phyloP scores from a whole-genome alignment of 1,284 basidiomycete genomes.

The Cryptococcus floricola region DNA sequence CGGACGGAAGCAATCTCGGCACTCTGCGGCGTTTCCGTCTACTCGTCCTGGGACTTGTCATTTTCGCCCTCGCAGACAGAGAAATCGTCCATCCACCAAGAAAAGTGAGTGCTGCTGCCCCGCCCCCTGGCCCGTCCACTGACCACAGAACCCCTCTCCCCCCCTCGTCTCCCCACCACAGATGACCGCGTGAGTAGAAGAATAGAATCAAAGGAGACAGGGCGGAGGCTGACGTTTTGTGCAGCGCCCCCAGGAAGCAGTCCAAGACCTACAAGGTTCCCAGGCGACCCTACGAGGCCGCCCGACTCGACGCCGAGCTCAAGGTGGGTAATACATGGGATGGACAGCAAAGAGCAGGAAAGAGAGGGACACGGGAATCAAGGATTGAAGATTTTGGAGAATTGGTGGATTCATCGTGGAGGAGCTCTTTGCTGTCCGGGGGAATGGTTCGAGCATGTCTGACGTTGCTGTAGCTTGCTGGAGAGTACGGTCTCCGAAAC shows the following conservation, averaged over 20 bases:
- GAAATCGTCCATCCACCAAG: conserved; percentile 15
- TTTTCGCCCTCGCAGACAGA: not conserved
- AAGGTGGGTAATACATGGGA: conserved; percentile 60
- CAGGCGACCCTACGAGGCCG: conserved; percentile 93
- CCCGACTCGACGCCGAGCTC: conserved; percentile 98
- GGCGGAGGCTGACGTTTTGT: conserved; percentile 1
- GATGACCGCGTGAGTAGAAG: not conserved
- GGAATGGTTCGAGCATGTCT: not conserved
- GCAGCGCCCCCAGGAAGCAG: conserved; percentile 46
- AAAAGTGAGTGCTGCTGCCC: conserved; percentile 11
- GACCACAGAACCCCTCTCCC: not conserved
- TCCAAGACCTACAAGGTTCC: conserved; percentile 90
- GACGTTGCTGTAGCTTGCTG: conserved; percentile 69
- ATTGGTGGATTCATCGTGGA: not conserved
- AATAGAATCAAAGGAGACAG: not conserved
- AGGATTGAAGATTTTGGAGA: not conserved
- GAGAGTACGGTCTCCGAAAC: conserved; percentile 99
- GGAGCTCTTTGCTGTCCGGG: not conserved
- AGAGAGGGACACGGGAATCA: not conserved
- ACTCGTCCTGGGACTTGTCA: not conserved
- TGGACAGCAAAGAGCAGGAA: conserved; percentile 1
- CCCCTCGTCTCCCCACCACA: not conserved
- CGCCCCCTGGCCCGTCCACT: not conserved
- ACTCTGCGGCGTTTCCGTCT: not conserved
- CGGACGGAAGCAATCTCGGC: not conserved